These are phyloP conservation scores for Daedalea quercina DNA, from an alignment of 768 basidiomycete genomes.

Conservation along the genomic window DNA sequence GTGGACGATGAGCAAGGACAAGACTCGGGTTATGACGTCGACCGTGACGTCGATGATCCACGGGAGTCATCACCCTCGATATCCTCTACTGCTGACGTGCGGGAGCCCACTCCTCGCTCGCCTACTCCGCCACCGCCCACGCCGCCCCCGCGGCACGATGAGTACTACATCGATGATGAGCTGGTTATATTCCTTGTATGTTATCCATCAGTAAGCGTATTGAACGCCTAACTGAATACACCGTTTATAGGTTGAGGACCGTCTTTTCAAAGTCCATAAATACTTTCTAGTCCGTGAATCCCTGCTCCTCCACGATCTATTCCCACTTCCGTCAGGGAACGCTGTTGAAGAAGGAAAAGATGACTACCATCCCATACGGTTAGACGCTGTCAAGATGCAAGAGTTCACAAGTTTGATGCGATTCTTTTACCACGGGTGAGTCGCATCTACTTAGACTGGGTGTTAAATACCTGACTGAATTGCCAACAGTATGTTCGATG, in stretches of 20 bases:
- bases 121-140: not conserved
- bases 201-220: not conserved
- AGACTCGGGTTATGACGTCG: too few species aligned
- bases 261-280: constrained; percentile 31
- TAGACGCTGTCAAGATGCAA: constrained; percentile 20
- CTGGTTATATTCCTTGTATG: constrained; percentile 17
- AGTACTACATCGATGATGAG: constrained; percentile 19
- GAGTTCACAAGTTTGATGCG: constrained; percentile 30
- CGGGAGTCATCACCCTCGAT: not conserved
- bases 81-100: not conserved
- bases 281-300: constrained; percentile 30
- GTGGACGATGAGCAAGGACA: too few species aligned
- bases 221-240: too few species aligned
- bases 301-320: constrained; percentile 28
- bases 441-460: not conserved
- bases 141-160: constrained; percentile 5
- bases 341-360: constrained; percentile 22
- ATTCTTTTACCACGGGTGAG: constrained; percentile 29
- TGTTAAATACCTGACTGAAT: not conserved
- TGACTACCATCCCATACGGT: constrained; percentile 23
- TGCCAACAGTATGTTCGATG: constrained; percentile 11
- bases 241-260: constrained; percentile 24
- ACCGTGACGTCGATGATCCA: too few species aligned
- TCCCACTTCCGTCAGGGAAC: constrained; percentile 18
- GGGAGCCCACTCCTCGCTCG: not conserved